Base-by-base conservation (phyloP, 495 filamentous ascomycete species). In the Daldinia vernicosa region DNA sequence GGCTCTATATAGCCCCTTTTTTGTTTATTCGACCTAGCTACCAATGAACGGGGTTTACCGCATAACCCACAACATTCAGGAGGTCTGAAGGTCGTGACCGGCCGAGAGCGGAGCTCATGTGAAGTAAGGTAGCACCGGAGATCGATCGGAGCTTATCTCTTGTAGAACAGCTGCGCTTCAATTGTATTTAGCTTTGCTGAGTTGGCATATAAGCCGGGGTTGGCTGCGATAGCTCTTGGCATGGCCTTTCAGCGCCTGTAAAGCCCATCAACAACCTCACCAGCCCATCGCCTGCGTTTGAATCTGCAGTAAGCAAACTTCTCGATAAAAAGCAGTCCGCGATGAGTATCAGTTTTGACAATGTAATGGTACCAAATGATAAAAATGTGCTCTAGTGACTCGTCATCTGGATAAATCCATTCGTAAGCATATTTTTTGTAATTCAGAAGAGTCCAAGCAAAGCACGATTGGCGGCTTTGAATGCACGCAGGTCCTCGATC, bases 121-220 rank as follows among this genome's bases (percentile, higher is more conserved):
- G 56, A 73, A 69, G 55, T 33, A 69, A 66, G 56, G 70, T 69
- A 33, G 66, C 43, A 69, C 70, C 70, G 70, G 70, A 50, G 57
- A 73, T 69, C 70, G 65, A 69, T 69, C 70, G 66, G 70, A 73
- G 65, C 60, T 62, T 69, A 65, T 73, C 50, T 65, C 50, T 65
- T n/a, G 33, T 53, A 35, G 35, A 60, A 40, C 19, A 67, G 45
- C 51, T 30, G 50, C 57, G 37, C 52, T 68, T 51, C 56, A 54
- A 37, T 47, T 30, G 43, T 47, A 4, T 50, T 59, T 59, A 53
- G 55, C 30, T 64, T 65, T 69, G 70, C 60, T 73, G 70, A 73
- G 70, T 69, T 73, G 70, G 65, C 70, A 73, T 43, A 66, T 26
- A 65, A 47, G 40, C 50, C 50, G 26, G 65, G 66, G 70, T 57